phyloP scores from a whole-genome alignment of 2,329 filamentous ascomycete species.

The Exophiala sp. region DNA sequence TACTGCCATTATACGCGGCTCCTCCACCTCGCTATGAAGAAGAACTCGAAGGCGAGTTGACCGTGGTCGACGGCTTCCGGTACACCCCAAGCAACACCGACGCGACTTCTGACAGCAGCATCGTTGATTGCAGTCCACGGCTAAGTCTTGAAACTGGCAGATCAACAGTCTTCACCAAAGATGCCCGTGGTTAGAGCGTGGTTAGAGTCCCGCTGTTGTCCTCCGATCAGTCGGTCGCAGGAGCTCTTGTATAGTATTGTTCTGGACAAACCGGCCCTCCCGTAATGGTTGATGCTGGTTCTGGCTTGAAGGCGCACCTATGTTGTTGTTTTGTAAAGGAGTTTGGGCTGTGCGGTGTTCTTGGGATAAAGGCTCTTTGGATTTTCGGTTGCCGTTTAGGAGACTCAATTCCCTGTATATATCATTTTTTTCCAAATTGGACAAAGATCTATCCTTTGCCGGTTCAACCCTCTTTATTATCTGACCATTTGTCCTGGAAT shows the following conservation, averaged over 20 bases:
- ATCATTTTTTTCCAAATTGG: too few species aligned
- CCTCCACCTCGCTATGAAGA: slow-evolving; percentile 41
- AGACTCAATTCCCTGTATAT: too few species aligned
- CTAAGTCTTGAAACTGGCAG: slow-evolving; percentile 37
- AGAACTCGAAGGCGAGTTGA: slow-evolving; percentile 34
- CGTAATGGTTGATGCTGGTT: neutral
- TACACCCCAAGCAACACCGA: slow-evolving; percentile 34
- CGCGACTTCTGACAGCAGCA: slow-evolving; percentile 37
- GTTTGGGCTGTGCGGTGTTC: neutral
- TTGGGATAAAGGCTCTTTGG: neutral
- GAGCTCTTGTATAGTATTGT: neutral
- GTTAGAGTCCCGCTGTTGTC: too few species aligned
- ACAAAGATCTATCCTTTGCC: too few species aligned
- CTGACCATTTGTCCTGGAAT: too few species aligned
- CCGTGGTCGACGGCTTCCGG: slow-evolving; percentile 41
- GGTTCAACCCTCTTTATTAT: too few species aligned
- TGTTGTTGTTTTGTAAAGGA: neutral
- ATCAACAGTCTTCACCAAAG: slow-evolving; percentile 21
- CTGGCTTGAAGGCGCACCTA: neutral
- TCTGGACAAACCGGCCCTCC: neutral
- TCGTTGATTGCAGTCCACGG: slow-evolving; percentile 38
- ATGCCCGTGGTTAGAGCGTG: slow-evolving; percentile 4
- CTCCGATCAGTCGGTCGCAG: neutral
- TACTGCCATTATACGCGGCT: slow-evolving; percentile 26
- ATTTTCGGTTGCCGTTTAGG: too few species aligned